These are phyloP conservation scores for Penstemon barbatus DNA, from an alignment of 257 asterid species.

Conservation along the genomic window DNA sequence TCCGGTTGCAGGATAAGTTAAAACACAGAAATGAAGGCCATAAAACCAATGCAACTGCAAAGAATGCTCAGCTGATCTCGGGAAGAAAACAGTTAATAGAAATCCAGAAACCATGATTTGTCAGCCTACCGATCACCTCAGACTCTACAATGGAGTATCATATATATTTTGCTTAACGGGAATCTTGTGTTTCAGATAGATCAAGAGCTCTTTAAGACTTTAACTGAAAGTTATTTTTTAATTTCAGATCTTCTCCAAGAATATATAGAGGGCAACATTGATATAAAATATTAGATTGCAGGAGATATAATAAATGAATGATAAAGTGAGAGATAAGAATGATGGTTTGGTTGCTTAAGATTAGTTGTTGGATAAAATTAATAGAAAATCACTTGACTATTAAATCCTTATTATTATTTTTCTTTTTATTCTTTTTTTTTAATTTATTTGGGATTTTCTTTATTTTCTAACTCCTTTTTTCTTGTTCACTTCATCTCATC, in stretches of 20 bases:
- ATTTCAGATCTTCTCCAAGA: not conserved
- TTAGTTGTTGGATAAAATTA: no score
- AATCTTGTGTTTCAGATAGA: constrained; percentile 17
- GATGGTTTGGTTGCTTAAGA: no score
- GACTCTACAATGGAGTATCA: constrained; percentile 12
- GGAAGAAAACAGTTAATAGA: not conserved
- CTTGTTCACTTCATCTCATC: no score
- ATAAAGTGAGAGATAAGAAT: no score
- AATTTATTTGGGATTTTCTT: no score
- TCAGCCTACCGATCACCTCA: not conserved
- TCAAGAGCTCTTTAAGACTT: constrained; percentile 16
- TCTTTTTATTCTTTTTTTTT: no score
- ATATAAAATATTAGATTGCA: no score
- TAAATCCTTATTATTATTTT: no score
- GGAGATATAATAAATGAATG: no score
- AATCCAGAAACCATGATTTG: not conserved
- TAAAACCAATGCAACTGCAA: constrained; percentile 11
- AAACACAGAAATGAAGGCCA: constrained; percentile 4
- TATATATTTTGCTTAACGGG: constrained; percentile 6
- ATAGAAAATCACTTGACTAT: no score
- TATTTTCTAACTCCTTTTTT: no score
- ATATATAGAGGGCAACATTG: not conserved
- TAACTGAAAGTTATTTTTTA: not conserved
- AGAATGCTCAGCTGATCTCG: constrained; percentile 6
- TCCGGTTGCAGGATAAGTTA: constrained; percentile 17